Conservation (phyloP, 495 filamentous ascomycete species). For the Neurospora sp. region DNA sequence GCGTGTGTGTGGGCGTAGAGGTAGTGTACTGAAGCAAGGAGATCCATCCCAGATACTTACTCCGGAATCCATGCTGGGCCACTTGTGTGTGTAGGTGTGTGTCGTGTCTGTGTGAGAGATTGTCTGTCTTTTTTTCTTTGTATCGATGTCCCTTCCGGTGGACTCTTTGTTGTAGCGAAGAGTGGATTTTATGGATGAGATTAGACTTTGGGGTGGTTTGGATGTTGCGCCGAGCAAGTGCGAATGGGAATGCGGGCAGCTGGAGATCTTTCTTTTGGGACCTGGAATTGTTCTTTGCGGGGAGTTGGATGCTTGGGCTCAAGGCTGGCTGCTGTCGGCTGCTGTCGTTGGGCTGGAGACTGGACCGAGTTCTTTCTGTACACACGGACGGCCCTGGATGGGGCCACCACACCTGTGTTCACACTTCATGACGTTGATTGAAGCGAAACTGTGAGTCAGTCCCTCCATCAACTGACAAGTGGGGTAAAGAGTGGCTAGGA, state of each 20-base stretch:
- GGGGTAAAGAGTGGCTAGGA: slow-evolving; percentile 2
- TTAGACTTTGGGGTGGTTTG: neutral
- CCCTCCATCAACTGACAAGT: slow-evolving; percentile 21
- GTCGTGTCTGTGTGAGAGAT: neutral
- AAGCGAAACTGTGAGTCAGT: slow-evolving; percentile 20
- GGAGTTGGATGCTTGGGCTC: neutral
- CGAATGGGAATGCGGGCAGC: neutral
- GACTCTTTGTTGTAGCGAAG: neutral
- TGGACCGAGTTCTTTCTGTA: neutral
- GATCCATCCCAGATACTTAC: neutral
- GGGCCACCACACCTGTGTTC: neutral
- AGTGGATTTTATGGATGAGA: neutral
- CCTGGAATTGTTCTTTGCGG: neutral
- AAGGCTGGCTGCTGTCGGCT: neutral
- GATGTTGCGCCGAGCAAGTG: neutral
- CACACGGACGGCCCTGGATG: neutral
- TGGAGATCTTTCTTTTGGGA: neutral
- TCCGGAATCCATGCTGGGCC: neutral
- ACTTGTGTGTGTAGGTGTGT: neutral
- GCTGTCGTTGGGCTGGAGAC: neutral
- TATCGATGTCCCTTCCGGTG: neutral
- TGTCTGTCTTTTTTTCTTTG: neutral
- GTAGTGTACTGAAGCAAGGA: neutral
- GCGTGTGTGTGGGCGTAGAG: neutral
- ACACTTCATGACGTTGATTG: slow-evolving; percentile 21